Base-by-base conservation (phyloP, 1,284 basidiomycete genomes). In the Acaromyces ingoldii region DNA sequence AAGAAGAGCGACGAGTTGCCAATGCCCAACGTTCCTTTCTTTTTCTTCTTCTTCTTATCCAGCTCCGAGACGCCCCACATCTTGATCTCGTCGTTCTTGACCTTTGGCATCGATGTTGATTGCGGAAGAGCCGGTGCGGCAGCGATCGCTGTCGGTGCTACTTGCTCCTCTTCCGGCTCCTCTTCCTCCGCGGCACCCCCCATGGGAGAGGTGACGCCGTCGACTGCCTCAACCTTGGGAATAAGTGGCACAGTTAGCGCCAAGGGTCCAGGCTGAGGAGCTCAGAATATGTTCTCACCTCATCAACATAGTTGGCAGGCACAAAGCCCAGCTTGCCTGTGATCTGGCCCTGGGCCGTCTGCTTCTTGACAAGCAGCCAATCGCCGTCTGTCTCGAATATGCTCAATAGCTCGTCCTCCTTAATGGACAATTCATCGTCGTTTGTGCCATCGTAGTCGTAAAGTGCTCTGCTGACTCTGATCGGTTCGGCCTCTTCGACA, bases 261-360 rank as follows among this genome's bases (percentile, higher is more conserved):
- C 7, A 39, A 26, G n/a, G 15, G 22, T 2, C 33, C n/a, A 2
- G 17, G 22, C n/a, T 38, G 4, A 3, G 13, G n/a, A 25, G n/a
- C 24, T 41, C 6, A 2, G 11, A 24, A 13, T 19, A 11, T 9
- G n/a, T 19, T 37, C 54, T 57, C 33, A 48, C 70, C 40, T 71
- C 69, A 44, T 72, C 72, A 33, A 75, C 71, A 39, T 75, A 75
- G 51, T 75, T 75, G 29, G 67, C 67, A 2, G 72, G 72, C 0
- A 74, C 66, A 29, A 71, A 66, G 17, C 72, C 72, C 3, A 68
- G 55, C 26, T 57, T 48, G 10, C 67, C 68, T 19, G 58, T 55
- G 4, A 31, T 31, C 3, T 30, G 15, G 15, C 36, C 45, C 15
- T 55, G 26, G 4, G 36, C 48, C 13, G 10, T 3, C 25, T 70